Conservation (phyloP, 2,329 filamentous ascomycete genomes). For the Colletotrichum higginsianum region DNA sequence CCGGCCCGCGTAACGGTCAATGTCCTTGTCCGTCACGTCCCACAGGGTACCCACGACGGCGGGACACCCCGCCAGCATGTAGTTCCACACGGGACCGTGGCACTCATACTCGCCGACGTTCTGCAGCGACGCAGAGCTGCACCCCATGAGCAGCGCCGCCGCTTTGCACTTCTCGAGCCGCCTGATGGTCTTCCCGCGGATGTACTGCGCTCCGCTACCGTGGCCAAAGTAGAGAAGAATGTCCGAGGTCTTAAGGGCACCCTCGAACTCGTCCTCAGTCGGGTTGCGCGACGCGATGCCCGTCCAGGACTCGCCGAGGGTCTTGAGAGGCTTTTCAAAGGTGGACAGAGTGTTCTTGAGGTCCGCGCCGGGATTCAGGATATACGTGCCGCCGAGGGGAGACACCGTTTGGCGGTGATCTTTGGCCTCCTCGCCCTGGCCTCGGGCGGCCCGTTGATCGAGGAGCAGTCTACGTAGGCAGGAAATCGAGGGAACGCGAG, state of each 20-base stretch:
- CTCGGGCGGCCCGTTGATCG: slow-evolving; percentile 54
- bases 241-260: slow-evolving; percentile 75
- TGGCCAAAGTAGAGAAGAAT: slow-evolving; percentile 96
- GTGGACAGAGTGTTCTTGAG: slow-evolving; percentile 83
- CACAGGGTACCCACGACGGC: slow-evolving; percentile 94
- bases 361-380: slow-evolving; percentile 92
- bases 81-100: slow-evolving; percentile 91
- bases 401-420: slow-evolving; percentile 64
- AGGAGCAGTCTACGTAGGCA: slow-evolving; percentile 84
- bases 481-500: slow-evolving; percentile 88
- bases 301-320: slow-evolving; percentile 79
- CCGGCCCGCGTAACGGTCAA: slow-evolving; percentile 88
- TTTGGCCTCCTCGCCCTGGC: slow-evolving; percentile 49
- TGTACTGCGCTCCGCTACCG: slow-evolving; percentile 94
- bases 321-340: slow-evolving; percentile 77
- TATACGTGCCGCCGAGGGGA: slow-evolving; percentile 75
- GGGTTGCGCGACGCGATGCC: slow-evolving; percentile 79
- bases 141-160: slow-evolving; percentile 92
- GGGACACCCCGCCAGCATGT: slow-evolving; percentile 88
- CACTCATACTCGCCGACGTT: slow-evolving; percentile 91
- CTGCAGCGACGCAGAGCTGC: slow-evolving; percentile 85
- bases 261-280: slow-evolving; percentile 82
- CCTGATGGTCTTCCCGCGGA: slow-evolving; percentile 86
- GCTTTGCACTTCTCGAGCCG: slow-evolving; percentile 82
- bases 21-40: slow-evolving; percentile 98